These are phyloP conservation scores for Starmera dryadoides DNA, from an alignment of 805 yeast genomes.

Conservation along the genomic window DNA sequence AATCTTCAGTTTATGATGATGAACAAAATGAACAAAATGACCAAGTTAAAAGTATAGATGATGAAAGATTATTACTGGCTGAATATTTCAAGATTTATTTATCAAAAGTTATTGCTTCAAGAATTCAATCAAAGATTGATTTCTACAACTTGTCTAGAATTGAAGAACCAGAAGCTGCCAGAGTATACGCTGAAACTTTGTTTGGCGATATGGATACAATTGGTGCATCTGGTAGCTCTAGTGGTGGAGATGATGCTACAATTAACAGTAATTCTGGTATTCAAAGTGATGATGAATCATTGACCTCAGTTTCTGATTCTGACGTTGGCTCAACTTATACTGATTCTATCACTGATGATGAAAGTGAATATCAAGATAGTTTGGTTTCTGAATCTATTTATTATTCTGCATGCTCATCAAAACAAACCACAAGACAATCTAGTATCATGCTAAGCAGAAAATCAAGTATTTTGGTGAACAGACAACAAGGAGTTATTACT, in stretches of 20 bases:
- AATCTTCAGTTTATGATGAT: conserved; percentile 2
- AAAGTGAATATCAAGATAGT: background rate
- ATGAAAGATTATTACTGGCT: background rate
- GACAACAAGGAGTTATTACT: too few relatives aligned
- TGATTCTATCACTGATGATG: background rate
- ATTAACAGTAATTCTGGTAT: conserved; percentile 1
- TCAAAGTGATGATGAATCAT: conserved; percentile 9
- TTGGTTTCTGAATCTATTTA: background rate
- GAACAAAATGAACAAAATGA: background rate
- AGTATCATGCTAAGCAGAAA: too few relatives aligned
- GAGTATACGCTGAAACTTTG: conserved; percentile 3
- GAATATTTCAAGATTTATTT: conserved; percentile 8
- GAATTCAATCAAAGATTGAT: conserved; percentile 17
- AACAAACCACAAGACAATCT: background rate
- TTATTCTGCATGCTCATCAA: background rate
- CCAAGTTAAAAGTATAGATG: background rate
- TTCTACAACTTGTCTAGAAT: conserved; percentile 1
- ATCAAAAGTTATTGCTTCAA: conserved; percentile 10
- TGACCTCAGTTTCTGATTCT: conserved; percentile 11
- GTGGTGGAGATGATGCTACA: conserved; percentile 7
- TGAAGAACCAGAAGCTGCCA: conserved; percentile 7
- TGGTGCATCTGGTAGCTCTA: too few relatives aligned
- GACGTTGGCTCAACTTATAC: background rate
- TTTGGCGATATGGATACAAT: background rate
- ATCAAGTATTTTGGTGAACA: too few relatives aligned